These are phyloP conservation scores for Elongisporangium senticosum DNA, from an alignment of 352 stramenopile genomes.

Conservation along the genomic window DNA sequence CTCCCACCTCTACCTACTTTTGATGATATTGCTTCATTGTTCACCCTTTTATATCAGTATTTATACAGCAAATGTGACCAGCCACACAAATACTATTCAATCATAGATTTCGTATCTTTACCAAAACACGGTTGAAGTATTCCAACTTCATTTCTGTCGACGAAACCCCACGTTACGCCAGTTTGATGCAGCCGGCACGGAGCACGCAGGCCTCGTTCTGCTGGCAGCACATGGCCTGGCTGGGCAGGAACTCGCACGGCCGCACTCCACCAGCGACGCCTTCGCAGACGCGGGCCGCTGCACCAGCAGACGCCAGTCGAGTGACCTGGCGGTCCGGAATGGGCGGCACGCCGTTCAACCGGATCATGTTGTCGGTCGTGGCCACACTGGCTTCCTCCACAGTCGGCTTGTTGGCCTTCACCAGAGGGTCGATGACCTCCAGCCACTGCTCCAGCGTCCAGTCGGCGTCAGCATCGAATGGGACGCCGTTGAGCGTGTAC, in stretches of 20 bases:
- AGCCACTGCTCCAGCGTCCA: conserved; percentile 53
- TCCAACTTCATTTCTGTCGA: background rate
- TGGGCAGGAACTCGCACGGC: conserved; percentile 58
- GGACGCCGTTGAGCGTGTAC: conserved; percentile 78
- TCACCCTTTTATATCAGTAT: background rate
- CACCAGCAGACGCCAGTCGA: conserved; percentile 29
- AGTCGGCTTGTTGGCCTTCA: conserved; percentile 27
- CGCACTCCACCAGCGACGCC: conserved; percentile 26
- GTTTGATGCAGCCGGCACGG: conserved; percentile 34
- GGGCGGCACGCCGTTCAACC: conserved; percentile 35
- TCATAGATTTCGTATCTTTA: background rate
- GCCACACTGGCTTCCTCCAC: conserved; percentile 6
- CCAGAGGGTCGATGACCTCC: conserved; percentile 37
- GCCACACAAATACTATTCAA: too few species aligned
- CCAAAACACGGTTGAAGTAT: background rate
- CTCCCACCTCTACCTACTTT: too few species aligned
- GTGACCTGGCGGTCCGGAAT: conserved; percentile 52
- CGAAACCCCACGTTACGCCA: conserved; percentile 18
- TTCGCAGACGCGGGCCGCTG: conserved; percentile 32
- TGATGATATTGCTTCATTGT: background rate
- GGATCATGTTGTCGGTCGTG: conserved; percentile 9
- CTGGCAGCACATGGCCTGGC: conserved; percentile 68
- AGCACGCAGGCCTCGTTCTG: conserved; percentile 66
- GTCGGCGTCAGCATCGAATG: conserved; percentile 42
- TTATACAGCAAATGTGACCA: background rate